Evolutionary conservation across 108 stramenopile genomes (phyloP), one percentile per base, ranked within the genome.

Genomic region (Nitzschia palea): DNA sequence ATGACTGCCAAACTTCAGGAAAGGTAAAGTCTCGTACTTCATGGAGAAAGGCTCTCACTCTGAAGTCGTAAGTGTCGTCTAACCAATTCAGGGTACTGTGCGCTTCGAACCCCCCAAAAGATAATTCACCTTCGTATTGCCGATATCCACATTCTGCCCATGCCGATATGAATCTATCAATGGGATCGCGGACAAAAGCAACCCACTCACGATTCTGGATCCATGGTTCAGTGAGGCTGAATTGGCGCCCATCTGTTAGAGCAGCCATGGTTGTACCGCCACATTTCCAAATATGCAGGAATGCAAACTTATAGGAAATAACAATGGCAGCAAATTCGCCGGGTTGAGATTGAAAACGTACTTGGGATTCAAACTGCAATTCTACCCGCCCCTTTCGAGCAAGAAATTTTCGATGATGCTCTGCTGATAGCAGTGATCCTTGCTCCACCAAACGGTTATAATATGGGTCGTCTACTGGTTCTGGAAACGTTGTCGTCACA

Each of bases 111-210:
- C 54, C 54, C 26, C 3, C 33, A 3, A 60, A 34, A 22, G n/a
- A 15, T 2, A 9, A 15, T n/a, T 60, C 25, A n/a, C 33, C 32
- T 31, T 55, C 29, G 54, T 31, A 55, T 1, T 34, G 59, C 0
- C 65, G 65, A 12, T 27, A 8, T 10, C 65, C 65, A 66, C 65
- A 66, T 26, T 66, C 65, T 40, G 51, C 52, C 65, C 65, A 66
- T 35, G 40, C 65, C 1, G 52, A 54, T 10, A 66, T 18, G 54
- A 44, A 66, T 27, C 42, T 31, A 54, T 66, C 65, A 54, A 66
- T 66, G 6, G 65, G 65, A 37, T 66, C 65, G 1, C 65, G 65
- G 17, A 66, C 65, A n/a, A 54, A 17, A 1, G 25, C 65, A 27
- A 66, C 12, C 65, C 51, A 54, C 40, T 54, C 17, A 52, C 63